Evolutionary conservation across 2,329 filamentous ascomycete genomes (phyloP), one percentile per base, ranked within the genome.

Genomic region (Colletotrichum sp.): DNA sequence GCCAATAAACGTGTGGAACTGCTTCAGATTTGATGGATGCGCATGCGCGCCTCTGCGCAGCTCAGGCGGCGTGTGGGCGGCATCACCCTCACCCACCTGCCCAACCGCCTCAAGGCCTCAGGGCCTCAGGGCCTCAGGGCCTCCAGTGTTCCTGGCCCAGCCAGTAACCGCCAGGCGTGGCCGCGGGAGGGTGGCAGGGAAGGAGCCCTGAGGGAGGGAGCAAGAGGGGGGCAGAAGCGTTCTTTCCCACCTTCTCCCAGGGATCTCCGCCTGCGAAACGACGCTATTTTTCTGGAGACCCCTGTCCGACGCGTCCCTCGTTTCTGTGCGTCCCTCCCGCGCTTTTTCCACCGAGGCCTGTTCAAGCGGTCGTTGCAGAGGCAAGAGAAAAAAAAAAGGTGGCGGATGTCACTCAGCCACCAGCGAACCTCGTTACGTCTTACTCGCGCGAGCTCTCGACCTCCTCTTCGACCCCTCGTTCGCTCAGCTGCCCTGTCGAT

Each of bases 321-420:
- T 22, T 36, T 52, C n/a, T 22, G n/a, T 64, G 34, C 22, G 18
- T 62, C 22, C 34, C n/a, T 64, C 12, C 34, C n/a, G n/a, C 60
- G n/a, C 16, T 32, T 34, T 12, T 24, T n/a, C 8, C 8, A 28
- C 6, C 3, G 15, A 30, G 57, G 57, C 55, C 55, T 59, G 55
- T 59, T 59, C 22, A 24, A 18, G 13, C 24, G 22, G 24, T 16
- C 55, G 24, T 28, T 13, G 55, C 55, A 59, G 24, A 59, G 13
- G 52, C 64, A 59, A 39, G 32, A n/a, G 32, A 8, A n/a, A 39
- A 73, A 62, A 36, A 39, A 55, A 12, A 63, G 5, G 73, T 72
- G 63, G 69, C 69, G 73, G 63, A 68, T 64, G 26, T 52, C 64
- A 22, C 74, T 76, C 64, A 76, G 74, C 74, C 74, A 76, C 74